phyloP scores from a whole-genome alignment of 2,329 filamentous ascomycete genomes.

The Pestalotiopsis sp. region DNA sequence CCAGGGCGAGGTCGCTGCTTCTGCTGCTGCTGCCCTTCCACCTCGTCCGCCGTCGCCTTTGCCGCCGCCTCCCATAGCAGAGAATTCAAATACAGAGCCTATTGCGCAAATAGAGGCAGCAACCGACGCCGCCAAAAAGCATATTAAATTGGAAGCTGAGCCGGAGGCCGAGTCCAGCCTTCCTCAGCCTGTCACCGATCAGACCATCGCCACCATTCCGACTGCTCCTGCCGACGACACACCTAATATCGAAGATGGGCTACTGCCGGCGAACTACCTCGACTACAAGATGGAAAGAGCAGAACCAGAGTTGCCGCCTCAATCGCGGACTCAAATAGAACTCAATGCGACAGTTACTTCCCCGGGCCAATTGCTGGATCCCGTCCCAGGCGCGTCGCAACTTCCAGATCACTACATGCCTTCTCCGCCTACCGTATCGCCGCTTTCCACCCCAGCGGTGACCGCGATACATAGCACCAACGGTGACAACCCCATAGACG shows the following conservation, averaged over 20 bases:
- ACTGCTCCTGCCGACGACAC: slow-evolving; percentile 4
- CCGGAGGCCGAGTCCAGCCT: not conserved
- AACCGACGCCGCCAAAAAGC: not conserved
- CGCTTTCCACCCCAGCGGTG: slow-evolving; percentile 35
- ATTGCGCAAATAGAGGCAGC: not conserved
- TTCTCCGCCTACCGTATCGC: slow-evolving; percentile 35
- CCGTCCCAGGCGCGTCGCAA: slow-evolving; percentile 11
- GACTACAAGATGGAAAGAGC: not conserved
- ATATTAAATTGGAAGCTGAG: not conserved
- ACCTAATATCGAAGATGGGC: slow-evolving; percentile 4
- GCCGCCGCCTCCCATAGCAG: not conserved
- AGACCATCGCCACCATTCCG: slow-evolving; percentile 9
- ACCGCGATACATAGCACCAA: slow-evolving; percentile 27
- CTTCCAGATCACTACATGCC: slow-evolving; percentile 24
- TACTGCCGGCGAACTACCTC: not conserved
- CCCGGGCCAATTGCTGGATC: not conserved
- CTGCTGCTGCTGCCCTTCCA: slow-evolving; percentile 11
- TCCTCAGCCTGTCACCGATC: not conserved
- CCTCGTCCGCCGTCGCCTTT: slow-evolving; percentile 16
- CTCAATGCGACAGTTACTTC: slow-evolving; percentile 21
- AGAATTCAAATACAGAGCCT: not conserved
- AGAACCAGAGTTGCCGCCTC: slow-evolving; percentile 6
- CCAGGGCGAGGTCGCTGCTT: slow-evolving; percentile 11
- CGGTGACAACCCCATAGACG: slow-evolving; percentile 28
- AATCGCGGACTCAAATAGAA: slow-evolving; percentile 7